Evolutionary conservation across 2,329 filamentous ascomycete genomes (phyloP), one percentile per base, ranked within the genome.

Genomic region (Ceratocystis diversiconidia): DNA sequence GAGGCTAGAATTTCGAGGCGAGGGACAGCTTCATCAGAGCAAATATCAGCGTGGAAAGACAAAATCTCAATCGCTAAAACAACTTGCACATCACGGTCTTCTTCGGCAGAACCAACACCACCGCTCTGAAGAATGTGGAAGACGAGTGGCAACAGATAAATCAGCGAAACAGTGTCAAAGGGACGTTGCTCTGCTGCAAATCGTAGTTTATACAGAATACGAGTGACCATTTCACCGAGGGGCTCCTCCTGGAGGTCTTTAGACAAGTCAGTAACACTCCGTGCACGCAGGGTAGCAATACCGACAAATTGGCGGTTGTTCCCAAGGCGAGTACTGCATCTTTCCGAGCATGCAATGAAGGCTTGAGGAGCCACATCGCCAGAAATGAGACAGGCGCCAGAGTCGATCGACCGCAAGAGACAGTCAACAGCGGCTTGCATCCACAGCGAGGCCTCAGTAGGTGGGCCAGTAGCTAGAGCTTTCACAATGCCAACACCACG

Each of bases 171-270:
- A 2, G 85, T 80, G 73, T 99, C 94, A 70, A 99, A 91, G 0
- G 92, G 91, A n/a, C 92, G 85, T 74, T 97, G 92, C 73, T 97
- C 94, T 63, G 89, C 88, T 46, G 92, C 83, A 73, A 96, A 96
- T 17, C 92, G 87, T 64, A 99, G 79, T 61, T 92, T 87, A 74
- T 97, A 97, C 4, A 99, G 78, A 1, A 97, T 85, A 74, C 94
- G 84, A 2, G 92, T 96, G 12, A 96, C 81, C 12, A 97, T 82
- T 66, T 87, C 85, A 65, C 90, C 89, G 7, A 97, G 79, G n/a
- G 88, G 84, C 72, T 97, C 94, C 69, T 88, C 80, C 68, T 86
- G 82, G 67, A 92, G 80, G 63, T 88, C 84, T 10, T 86, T 81
- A 0, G 89, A 82, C 2, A 99, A 76, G 8, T 89, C 82, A 17